Base-by-base conservation (phyloP, 2,329 filamentous ascomycete genomes). In the Amylocarpus encephaloides region DNA sequence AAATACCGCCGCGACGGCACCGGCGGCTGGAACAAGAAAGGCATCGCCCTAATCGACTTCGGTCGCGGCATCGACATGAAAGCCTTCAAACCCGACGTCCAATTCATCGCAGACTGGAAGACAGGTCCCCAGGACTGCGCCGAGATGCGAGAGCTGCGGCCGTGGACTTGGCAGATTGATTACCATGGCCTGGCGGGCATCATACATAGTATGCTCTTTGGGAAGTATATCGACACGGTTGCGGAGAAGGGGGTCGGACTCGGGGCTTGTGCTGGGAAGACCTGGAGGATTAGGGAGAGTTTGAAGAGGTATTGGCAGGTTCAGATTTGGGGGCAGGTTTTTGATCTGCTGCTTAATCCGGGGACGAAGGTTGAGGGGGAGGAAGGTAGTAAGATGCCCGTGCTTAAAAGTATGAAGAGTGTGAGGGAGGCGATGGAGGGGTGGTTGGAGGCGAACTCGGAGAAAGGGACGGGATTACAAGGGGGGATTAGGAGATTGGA, bases 131-230 rank as follows among this genome's bases (percentile, higher is more conserved):
- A 89, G 46, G 93, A 98, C 69, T 98, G 93, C 68, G 85, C 88
- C 15, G 93, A 98, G 74, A 95, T 97, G 80, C 85, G 91, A 42
- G 92, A 98, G 70, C 80, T 89, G 50, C 79, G 92, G 1, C 90
- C 91, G 0, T 98, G 93, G 93, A 97, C 92, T 1, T 96, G 90
- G 73, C 93, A 98, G 67, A 88, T 96, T 59, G 93, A 98, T 71
- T 94, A 97, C 62, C 88, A 95, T 67, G 93, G 93, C 11, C 77
- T 96, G 0, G 93, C 93, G 0, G 90, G 89, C 4, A 87, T 88
- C 19, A 75, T 97, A 4, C 90, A 98, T 69, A 85, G 82, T 39
- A 78, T 98, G 60, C 78, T 98, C 3, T 98, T 96, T 65, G 92
- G 93, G 9, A 90, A 88, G 64, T 97, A 97, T 70, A 93, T 98